phyloP scores from a whole-genome alignment of 78 protist species.

The Cavenderia fasciculata region DNA sequence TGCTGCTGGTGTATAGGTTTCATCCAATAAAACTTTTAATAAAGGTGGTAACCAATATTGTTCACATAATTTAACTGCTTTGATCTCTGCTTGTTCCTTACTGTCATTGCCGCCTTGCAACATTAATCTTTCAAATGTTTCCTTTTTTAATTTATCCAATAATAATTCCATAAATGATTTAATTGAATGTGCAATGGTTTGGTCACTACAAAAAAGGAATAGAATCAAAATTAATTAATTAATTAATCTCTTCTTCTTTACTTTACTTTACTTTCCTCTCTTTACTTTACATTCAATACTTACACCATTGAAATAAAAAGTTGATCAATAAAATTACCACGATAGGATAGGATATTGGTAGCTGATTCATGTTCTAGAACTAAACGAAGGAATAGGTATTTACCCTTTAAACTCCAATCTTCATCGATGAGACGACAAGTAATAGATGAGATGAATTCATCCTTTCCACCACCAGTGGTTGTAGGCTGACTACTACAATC shows the following conservation, averaged over 20 bases:
- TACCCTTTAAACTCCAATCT: constrained; percentile 63
- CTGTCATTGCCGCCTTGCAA: background rate
- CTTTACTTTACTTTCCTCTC: background rate
- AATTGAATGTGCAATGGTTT: constrained; percentile 58
- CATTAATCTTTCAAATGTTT: background rate
- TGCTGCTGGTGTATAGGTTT: constrained; percentile 21
- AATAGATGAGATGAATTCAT: constrained; percentile 8
- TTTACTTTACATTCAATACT: no score
- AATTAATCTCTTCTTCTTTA: background rate
- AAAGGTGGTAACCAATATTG: constrained; percentile 60
- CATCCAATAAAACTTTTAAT: constrained; percentile 31
- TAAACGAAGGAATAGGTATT: constrained; percentile 23
- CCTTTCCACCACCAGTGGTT: background rate
- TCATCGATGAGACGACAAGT: constrained; percentile 46
- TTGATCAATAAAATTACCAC: constrained; percentile 45
- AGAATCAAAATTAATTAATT: background rate
- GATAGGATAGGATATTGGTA: constrained; percentile 17
- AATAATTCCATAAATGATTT: constrained; percentile 50
- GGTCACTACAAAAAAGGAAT: constrained; percentile 11
- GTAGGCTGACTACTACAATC: background rate
- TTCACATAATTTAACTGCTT: constrained; percentile 10
- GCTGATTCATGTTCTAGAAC: constrained; percentile 43
- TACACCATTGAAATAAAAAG: constrained; percentile 44
- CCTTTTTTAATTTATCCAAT: constrained; percentile 30
- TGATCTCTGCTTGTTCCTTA: background rate